Base-by-base conservation (phyloP, 1,139 yeast genomes). In the Yamadazyma diddensiae region DNA sequence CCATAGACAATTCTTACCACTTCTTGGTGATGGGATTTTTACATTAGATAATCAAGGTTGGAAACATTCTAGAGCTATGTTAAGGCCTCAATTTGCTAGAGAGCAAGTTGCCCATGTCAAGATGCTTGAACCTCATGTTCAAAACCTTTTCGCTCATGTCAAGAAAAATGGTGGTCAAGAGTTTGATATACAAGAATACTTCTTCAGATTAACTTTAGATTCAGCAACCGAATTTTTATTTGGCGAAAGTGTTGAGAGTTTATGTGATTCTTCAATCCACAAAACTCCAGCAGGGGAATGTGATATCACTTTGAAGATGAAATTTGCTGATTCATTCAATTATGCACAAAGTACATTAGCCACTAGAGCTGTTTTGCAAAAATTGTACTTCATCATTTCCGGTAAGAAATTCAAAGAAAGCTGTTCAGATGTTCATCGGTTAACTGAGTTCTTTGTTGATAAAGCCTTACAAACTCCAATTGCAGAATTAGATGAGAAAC, bases 21-120 rank as follows among this genome's bases (percentile, higher is more conserved):
- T 72, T 21, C 56, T 75, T 33, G 81, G 81, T 3, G 71, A 72
- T 38, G 81, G 82, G 11, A 73, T 76, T 39, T 76, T 76, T 55
- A 73, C 80, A 1, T 59, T 71, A 24, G 75, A 70, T 36, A 75
- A 77, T n/a, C 65, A 57, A 21, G 75, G 71, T 2, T 75, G 81
- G 81, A 69, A 72, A 45, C 77, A 73, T 47, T 65, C 78, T 11
- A 55, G 81, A 29, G 68, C 76, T 10, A 55, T 75, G 70, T 62
- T 76, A 44, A 60, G 80, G 35, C 81, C 82, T 1, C 79, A 73
- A 49, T 76, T 76, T 51, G 62, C 73, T 16, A 58, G 76, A 34
- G 78, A 73, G 42, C 77, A 73, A 46, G 65, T 75, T 21, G 62
- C 71, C 9, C 77, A 72, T 39, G 63, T 74, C 25, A 57, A 59